Evolutionary conservation across 768 basidiomycete species (phyloP).

Genomic region (Russula olivacea): DNA sequence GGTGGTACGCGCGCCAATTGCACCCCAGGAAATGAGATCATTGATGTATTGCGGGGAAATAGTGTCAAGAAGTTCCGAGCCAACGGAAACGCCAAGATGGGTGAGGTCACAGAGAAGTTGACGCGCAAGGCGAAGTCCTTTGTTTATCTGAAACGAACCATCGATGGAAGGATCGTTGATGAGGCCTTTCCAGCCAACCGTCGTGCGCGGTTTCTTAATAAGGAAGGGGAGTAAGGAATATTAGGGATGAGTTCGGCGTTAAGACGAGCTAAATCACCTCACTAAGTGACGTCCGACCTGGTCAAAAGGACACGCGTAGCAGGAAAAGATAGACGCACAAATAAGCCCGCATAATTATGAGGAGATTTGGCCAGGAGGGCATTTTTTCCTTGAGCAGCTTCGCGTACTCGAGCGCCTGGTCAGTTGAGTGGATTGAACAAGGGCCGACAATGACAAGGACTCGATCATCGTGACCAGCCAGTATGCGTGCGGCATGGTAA

Average conservation of each 20-base stretch:
- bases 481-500: conserved; percentile 68
- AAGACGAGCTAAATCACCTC: conserved; percentile 32
- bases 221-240: background rate
- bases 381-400: conserved; percentile 63
- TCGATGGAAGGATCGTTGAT: conserved; percentile 95
- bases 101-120: conserved; percentile 91
- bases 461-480: conserved; percentile 80
- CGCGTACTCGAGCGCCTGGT: conserved; percentile 82
- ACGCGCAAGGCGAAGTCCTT: conserved; percentile 83
- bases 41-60: conserved; percentile 79
- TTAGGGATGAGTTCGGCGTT: background rate
- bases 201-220: conserved; percentile 87
- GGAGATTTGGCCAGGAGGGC: conserved; percentile 63
- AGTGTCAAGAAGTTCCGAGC: conserved; percentile 87
- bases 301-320: conserved; percentile 8
- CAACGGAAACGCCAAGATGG: conserved; percentile 84
- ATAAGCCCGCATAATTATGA: conserved; percentile 95
- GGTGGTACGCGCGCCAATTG: conserved; percentile 95
- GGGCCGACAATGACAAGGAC: conserved; percentile 91
- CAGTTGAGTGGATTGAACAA: conserved; percentile 88
- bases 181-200: conserved; percentile 96
- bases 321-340: conserved; percentile 56
- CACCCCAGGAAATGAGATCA: conserved; percentile 86
- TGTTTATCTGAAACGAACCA: conserved; percentile 94
- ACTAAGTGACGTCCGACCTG: conserved; percentile 37